These are phyloP conservation scores for Lactarius indigo DNA, from an alignment of 768 basidiomycete genomes.

Conservation along the genomic window DNA sequence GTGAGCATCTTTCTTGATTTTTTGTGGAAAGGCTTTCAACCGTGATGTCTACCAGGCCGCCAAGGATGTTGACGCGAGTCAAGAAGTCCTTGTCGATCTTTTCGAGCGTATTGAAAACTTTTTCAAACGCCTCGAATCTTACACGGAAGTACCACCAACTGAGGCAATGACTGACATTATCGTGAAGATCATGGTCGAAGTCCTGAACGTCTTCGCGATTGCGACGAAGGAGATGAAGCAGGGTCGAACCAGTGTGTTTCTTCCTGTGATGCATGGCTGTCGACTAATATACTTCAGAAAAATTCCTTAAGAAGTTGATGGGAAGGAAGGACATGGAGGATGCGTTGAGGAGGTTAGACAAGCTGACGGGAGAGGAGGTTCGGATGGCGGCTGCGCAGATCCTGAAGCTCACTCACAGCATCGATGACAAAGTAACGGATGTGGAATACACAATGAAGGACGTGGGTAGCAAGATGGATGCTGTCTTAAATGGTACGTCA, in stretches of 20 bases:
- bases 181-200: background rate
- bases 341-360: background rate
- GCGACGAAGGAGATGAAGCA: background rate
- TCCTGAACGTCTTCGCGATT: background rate
- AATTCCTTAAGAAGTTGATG: background rate
- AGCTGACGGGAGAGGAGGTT: too few species aligned
- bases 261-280: accelerated
- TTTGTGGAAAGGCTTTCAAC: background rate
- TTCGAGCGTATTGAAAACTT: background rate
- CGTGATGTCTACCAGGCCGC: background rate
- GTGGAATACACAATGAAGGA: too few species aligned
- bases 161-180: background rate
- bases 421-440: too few species aligned
- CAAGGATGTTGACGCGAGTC: background rate
- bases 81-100: background rate
- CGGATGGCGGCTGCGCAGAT: too few species aligned
- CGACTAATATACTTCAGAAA: background rate
- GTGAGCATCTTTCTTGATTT: background rate
- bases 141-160: background rate
- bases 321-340: background rate
- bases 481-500: too few species aligned
- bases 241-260: background rate
- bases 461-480: too few species aligned
- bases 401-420: too few species aligned
- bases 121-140: background rate